Base-by-base conservation (phyloP, 2,329 filamentous ascomycete species). In the Leptographium galeiforme region DNA sequence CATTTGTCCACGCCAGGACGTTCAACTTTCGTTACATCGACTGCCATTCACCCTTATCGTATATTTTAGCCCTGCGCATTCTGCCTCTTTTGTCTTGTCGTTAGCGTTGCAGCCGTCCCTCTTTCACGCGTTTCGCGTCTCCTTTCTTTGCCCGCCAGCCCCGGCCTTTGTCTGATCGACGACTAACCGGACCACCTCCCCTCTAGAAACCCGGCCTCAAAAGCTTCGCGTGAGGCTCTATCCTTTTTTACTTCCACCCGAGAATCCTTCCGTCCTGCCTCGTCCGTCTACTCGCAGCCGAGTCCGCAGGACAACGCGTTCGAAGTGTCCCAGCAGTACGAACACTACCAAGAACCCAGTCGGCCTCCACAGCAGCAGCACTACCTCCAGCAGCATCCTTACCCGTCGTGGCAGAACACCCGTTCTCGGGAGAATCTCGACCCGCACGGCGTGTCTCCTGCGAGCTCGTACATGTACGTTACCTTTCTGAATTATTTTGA, bases 381-480 rank as follows among this genome's bases (percentile, higher is more conserved):
- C 12, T 45, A 50, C 16, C 16, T 36, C 5, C 54, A 53, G 36
- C 41, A 53, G 30, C 39, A 52, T 14, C 41, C 36, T 14, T 38
- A 47, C 8, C 50, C 52, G 48, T 25, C 36, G 16, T 50, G 51
- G 13, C 14, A 40, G 30, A 19, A 51, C 48, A 4, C 19, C 6
- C 44, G 13, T 6, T 16, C 30, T 33, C 44, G 30, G 32, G 30
- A 47, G 13, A 25, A 14, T 25, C 10, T 12, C 5, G 10, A 53
- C 40, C 18, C 53, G 7, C 63, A 69, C 62, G 68, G 70, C 25
- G 70, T 81, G 57, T 80, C 77, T 12, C 77, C 77, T 51, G 76
- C 76, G 34, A 80, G 77, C 66, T 81, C 77, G 73, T 77, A 68
- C 25, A 34, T 12, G 48, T 41, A 41, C 36, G 48, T 41, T 44